Evolutionary conservation across 2,329 filamentous ascomycete genomes (phyloP), one percentile per base, ranked within the genome.

Genomic region (Nectriaceae sp.): DNA sequence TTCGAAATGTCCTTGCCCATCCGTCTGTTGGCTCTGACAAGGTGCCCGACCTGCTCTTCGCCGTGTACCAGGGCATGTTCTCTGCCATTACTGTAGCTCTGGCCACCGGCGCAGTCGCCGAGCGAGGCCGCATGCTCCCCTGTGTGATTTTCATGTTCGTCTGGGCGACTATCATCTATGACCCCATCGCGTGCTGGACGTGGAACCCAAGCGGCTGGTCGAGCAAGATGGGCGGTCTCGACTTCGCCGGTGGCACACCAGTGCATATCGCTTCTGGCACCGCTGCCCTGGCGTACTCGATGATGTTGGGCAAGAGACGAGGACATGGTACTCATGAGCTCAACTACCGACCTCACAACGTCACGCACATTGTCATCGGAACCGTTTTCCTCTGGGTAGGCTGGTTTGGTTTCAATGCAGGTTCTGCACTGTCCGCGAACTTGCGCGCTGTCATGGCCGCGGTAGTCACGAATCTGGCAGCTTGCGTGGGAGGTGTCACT

Each of bases 361-460:
- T 95, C 40, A 94, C 90, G 4, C 89, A 95, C 68, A 91, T 96
- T 59, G 90, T 96, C 44, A 88, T 95, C 47, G 91, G 91, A 22
- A 96, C 91, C 3, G 90, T 96, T 40, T 96, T 96, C 73, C 84
- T 96, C 15, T 96, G 91, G 90, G 88, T 96, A 15, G 91, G 91
- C 45, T 96, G 90, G 91, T 95, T 96, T 64, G 91, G 91, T 40
- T 96, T 96, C 83, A 96, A 96, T 62, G 90, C 89, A 42, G 90
- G 90, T 55, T 91, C 87, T 15, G 90, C 90, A 13, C 76, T 94
- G 46, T 78, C 85, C 41, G 90, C 90, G 43, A 95, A 94, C 69
- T 70, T 96, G 64, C 86, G 91, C 41, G 89, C 89, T 38, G 80
- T 96, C 60, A 90, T 96, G 85, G 91, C 91, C 38, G 88, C 88